Percentiles rank a stretch among this genome's conserved stretches.
Evolutionary conservation across 208 protist species (phyloP).

Genomic region (Wallacemonas sp.): DNA sequence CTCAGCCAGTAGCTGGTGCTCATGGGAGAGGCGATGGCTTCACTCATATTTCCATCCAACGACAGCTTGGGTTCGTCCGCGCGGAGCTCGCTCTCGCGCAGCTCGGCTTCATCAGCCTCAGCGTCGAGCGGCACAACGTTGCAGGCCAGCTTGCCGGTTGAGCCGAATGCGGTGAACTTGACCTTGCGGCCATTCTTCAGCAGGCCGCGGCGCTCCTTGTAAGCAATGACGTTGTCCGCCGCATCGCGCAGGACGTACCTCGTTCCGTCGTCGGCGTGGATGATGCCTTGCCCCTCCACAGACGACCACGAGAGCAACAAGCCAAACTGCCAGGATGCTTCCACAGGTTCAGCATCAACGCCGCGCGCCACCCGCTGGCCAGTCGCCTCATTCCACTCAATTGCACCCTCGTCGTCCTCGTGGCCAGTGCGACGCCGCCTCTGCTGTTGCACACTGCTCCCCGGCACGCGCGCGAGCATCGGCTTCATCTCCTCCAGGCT

Average conservation of each 20-base stretch:
- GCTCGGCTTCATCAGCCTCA: constrained; percentile 53
- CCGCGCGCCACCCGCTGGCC: constrained; percentile 6
- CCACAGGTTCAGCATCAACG: constrained; percentile 30
- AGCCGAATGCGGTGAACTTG: constrained; percentile 72
- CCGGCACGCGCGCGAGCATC: constrained; percentile 34
- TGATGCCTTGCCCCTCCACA: constrained; percentile 79
- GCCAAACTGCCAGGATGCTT: constrained; percentile 53
- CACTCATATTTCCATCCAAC: constrained; percentile 67
- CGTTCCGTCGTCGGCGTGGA: constrained; percentile 56
- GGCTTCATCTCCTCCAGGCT: constrained; percentile 42
- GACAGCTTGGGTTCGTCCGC: constrained; percentile 38
- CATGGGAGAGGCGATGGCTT: constrained; percentile 84
- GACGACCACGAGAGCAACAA: constrained; percentile 73
- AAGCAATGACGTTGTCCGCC: constrained; percentile 68
- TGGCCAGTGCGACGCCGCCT: neutral
- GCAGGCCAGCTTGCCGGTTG: constrained; percentile 57
- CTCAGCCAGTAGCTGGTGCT: constrained; percentile 88
- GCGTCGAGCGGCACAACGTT: constrained; percentile 63
- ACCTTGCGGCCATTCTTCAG: constrained; percentile 67
- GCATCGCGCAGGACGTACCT: constrained; percentile 85
- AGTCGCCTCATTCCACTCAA: constrained; percentile 9
- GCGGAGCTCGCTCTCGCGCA: constrained; percentile 51
- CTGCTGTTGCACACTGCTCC: constrained; percentile 8
- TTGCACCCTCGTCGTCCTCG: neutral
- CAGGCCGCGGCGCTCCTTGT: constrained; percentile 31